A percentile compares a stretch with the other conserved stretches of the same genome.
phyloP scores from a whole-genome alignment of 805 yeast species.

The Metschnikowia continentalis region DNA sequence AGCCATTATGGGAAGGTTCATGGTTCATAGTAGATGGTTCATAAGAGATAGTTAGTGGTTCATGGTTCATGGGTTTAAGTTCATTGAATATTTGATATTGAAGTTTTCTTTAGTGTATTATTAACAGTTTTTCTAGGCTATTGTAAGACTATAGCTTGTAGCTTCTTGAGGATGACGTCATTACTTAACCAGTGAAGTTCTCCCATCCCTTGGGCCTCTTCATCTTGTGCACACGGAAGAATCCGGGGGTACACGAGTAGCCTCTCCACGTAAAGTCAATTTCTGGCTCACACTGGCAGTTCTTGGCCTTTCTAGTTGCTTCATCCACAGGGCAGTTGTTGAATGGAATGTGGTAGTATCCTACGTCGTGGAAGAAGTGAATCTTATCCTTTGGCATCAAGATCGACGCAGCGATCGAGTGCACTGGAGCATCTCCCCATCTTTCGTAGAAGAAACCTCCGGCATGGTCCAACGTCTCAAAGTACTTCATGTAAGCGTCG shows the following conservation, averaged over 20 bases:
- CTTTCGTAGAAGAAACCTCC: constrained; percentile 86
- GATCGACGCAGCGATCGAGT: constrained; percentile 78
- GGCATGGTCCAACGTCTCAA: constrained; percentile 54
- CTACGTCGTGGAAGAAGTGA: constrained; percentile 78
- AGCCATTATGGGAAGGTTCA: too few relatives aligned
- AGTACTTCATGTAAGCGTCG: constrained; percentile 64
- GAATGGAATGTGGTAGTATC: constrained; percentile 81
- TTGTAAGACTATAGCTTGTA: background rate
- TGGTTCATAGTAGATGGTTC: too few relatives aligned
- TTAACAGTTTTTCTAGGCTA: background rate
- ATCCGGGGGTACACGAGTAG: constrained; percentile 66
- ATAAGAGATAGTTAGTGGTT: too few relatives aligned
- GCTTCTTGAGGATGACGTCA: too few relatives aligned
- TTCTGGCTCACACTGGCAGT: constrained; percentile 68
- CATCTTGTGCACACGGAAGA: constrained; percentile 49
- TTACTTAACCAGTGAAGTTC: constrained; percentile 28
- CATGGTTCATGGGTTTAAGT: too few relatives aligned
- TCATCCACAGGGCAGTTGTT: constrained; percentile 72
- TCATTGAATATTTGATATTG: too few relatives aligned
- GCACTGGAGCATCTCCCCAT: constrained; percentile 93
- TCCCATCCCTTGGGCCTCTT: constrained; percentile 71
- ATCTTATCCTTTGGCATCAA: constrained; percentile 65
- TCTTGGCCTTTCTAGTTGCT: constrained; percentile 49
- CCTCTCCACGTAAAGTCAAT: constrained; percentile 74
- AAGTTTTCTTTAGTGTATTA: background rate